phyloP scores from a whole-genome alignment of 768 basidiomycete genomes.

The Austroboletus eburneus region DNA sequence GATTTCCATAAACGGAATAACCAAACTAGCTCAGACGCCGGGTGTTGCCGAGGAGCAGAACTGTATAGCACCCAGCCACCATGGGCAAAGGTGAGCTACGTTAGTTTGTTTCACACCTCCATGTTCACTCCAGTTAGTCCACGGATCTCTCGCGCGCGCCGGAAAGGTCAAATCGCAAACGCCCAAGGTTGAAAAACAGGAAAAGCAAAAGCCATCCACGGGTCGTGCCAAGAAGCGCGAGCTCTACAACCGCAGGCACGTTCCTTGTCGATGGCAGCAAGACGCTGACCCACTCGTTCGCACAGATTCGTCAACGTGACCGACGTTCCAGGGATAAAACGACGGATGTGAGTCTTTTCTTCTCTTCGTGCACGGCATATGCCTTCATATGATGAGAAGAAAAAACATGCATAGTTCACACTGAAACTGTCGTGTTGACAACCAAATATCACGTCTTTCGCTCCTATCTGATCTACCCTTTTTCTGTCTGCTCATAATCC shows the following conservation, averaged over 20 bases:
- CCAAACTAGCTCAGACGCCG: too few relatives aligned
- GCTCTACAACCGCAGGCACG: slow-evolving; percentile 86
- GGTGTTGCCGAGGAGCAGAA: slow-evolving; percentile 33
- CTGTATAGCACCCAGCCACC: slow-evolving; percentile 47
- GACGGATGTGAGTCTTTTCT: slow-evolving; percentile 81
- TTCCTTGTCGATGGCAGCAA: slow-evolving; percentile 7
- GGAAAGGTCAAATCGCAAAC: slow-evolving; percentile 99
- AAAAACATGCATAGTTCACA: slow-evolving; percentile 91
- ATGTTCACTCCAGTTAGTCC: slow-evolving; percentile 49
- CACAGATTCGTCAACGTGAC: slow-evolving; percentile 89
- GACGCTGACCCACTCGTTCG: not conserved
- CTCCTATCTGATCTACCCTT: slow-evolving; percentile 90
- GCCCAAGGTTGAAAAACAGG: slow-evolving; percentile 96
- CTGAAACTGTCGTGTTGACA: slow-evolving; percentile 86
- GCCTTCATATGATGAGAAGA: slow-evolving; percentile 22
- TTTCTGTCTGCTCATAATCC: not conserved
- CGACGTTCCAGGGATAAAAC: slow-evolving; percentile 80
- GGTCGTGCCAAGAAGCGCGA: slow-evolving; percentile 96
- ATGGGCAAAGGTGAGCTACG: slow-evolving; percentile 63
- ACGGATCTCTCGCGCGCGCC: slow-evolving; percentile 98
- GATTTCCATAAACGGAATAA: too few relatives aligned
- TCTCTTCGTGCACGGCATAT: slow-evolving; percentile 36
- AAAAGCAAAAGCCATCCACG: slow-evolving; percentile 96
- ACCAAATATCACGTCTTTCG: slow-evolving; percentile 94
- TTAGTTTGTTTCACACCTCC: not conserved